phyloP scores from a whole-genome alignment of 192 early-diverging fungal genomes.

The Coemansia sp. region DNA sequence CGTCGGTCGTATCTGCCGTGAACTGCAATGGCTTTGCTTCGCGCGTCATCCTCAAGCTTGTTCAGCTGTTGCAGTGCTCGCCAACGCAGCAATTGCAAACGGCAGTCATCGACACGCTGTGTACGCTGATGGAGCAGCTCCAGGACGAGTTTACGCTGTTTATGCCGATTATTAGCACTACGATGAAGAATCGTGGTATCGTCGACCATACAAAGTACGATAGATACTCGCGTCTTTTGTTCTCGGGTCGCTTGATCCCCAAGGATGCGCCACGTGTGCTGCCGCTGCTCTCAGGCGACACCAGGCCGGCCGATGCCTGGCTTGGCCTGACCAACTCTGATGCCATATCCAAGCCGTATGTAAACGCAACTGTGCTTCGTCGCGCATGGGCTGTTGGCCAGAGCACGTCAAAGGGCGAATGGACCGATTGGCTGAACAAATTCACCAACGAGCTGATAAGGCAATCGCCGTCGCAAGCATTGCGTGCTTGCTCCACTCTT shows the following conservation, averaged over 20 bases:
- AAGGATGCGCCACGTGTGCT: neutral
- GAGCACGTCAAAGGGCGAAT: constrained; percentile 70
- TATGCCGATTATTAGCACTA: constrained; percentile 83
- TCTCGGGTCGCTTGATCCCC: constrained; percentile 65
- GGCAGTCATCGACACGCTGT: constrained; percentile 79
- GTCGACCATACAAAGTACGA: constrained; percentile 70
- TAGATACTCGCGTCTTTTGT: constrained; percentile 67
- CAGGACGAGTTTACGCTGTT: constrained; percentile 84
- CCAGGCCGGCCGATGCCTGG: neutral
- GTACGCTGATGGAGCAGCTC: constrained; percentile 79
- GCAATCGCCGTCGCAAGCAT: constrained; percentile 90
- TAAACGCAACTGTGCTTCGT: constrained; percentile 62
- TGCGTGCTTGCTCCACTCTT: constrained; percentile 84
- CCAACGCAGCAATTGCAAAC: constrained; percentile 56
- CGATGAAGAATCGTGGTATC: constrained; percentile 64
- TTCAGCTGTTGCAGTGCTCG: constrained; percentile 65
- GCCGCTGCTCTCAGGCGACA: constrained; percentile 1
- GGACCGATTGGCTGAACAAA: constrained; percentile 90
- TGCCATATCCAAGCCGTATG: neutral
- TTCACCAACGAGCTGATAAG: constrained; percentile 89
- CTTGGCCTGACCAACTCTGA: neutral
- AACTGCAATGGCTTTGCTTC: constrained; percentile 85
- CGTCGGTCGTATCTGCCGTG: constrained; percentile 71
- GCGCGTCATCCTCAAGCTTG: constrained; percentile 81
- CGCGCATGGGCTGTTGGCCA: constrained; percentile 69